Base-by-base conservation (phyloP, 805 yeast genomes). In the Candida morakotiae region DNA sequence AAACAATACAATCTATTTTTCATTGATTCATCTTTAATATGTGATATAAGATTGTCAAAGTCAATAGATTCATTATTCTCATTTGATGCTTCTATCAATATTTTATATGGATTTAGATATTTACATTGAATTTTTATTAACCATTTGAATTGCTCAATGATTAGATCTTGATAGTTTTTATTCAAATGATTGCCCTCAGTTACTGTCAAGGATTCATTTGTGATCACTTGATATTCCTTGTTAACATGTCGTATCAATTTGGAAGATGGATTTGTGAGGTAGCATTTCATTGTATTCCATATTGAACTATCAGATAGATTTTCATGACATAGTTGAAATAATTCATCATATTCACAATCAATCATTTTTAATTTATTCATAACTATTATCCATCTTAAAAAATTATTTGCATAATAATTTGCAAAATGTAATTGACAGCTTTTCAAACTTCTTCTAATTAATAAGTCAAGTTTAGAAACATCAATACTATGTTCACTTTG, bases 351-450 rank as follows among this genome's bases (percentile, higher is more conserved):
- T 10, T 47, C 8, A 8, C 9, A 10, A 9, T 38, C 35, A 20
- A 13, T 10, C 22, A 11, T 20, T 13, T 40, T 9, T 9, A 16
- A 33, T 30, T 11, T 32, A 36, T 39, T 41, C 9, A 58, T 34
- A 4, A 39, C 35, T 4, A 55, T 41, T 5, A 51, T 36, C 70
- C 70, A 65, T 15, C 48, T 44, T n/a, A 64, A 37, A 32, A 52
- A 62, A 34, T 48, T 51, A 21, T 56, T 51, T 1, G 66, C 71
- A 35, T 66, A 58, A 43, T 67, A 67, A 43, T 67, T 67, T 26
- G 69, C 64, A 40, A 48, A 58, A 46, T 67, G 73, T 16, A 56
- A 31, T 18, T 52, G 45, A 46, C 62, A 56, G 21, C 70, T 58
- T 28, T 41, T 50, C 16, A 64, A 39, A 9, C 53, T 35, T 21